These are phyloP conservation scores for Ganoderma meredithae DNA, from an alignment of 1,284 basidiomycete species.

Conservation along the genomic window DNA sequence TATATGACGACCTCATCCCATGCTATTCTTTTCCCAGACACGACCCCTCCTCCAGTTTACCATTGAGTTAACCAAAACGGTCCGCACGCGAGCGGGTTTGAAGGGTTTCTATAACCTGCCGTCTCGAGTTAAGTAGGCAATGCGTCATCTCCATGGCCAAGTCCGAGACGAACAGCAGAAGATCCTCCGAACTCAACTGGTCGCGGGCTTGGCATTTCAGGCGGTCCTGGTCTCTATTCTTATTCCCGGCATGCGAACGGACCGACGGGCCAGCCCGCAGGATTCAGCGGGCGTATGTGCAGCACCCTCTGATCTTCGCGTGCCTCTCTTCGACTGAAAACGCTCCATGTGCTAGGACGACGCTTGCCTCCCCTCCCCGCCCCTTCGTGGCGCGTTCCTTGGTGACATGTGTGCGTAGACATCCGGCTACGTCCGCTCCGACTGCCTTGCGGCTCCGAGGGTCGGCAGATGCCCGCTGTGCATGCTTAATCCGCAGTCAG, in stretches of 20 bases:
- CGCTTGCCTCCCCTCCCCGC: neutral
- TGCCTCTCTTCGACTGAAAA: neutral
- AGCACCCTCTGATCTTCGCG: conserved; percentile 2
- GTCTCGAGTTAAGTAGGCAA: neutral
- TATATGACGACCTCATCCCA: neutral
- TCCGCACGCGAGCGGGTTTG: too few species aligned
- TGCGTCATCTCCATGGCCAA: neutral
- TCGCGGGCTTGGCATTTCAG: too few species aligned
- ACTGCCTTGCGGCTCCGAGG: conserved; percentile 19
- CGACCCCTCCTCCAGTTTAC: neutral
- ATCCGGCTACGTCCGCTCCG: conserved; percentile 14
- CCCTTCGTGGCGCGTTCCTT: neutral
- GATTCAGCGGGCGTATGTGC: neutral
- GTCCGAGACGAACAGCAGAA: neutral
- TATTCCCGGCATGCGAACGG: neutral
- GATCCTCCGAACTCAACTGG: neutral
- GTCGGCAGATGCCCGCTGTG: conserved; percentile 9
- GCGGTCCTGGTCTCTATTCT: neutral
- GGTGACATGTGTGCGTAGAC: neutral
- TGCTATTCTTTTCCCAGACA: neutral
- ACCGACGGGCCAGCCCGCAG: neutral
- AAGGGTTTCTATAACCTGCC: neutral
- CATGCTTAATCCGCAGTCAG: neutral
- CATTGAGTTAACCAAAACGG: neutral
- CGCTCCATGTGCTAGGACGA: neutral